Evolutionary conservation across 1,284 basidiomycete genomes (phyloP).

Genomic region (Termitomyces sp.): DNA sequence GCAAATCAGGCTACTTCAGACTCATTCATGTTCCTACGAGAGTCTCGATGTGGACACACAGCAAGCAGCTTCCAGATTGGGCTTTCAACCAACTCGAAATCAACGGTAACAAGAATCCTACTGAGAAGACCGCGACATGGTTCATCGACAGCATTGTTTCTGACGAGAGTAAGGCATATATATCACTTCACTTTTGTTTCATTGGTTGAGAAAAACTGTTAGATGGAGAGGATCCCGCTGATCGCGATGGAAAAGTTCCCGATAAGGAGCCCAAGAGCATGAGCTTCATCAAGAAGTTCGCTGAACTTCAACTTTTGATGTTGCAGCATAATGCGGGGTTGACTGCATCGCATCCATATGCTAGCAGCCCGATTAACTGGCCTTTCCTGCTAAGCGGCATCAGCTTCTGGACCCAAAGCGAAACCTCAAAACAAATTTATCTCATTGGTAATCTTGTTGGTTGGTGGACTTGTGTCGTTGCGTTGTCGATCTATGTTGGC

Average conservation of each 20-base stretch:
- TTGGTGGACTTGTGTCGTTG: conserved; percentile 92
- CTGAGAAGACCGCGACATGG: conserved; percentile 85
- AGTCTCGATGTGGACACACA: conserved; percentile 93
- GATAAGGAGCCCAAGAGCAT: conserved; percentile 73
- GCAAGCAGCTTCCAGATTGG: conserved; percentile 88
- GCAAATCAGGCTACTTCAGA: conserved; percentile 87
- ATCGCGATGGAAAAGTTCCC: conserved; percentile 44
- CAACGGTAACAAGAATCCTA: conserved; percentile 93
- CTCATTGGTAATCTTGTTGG: conserved; percentile 91
- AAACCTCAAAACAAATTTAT: conserved; percentile 89
- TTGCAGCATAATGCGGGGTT: conserved; percentile 96
- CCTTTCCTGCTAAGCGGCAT: conserved; percentile 95
- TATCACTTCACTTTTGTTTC: not conserved
- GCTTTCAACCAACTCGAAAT: conserved; percentile 96
- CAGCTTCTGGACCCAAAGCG: conserved; percentile 94
- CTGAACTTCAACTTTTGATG: conserved; percentile 93
- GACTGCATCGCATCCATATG: conserved; percentile 94
- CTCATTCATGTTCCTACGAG: conserved; percentile 86
- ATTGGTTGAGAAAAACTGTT: conserved; percentile 6
- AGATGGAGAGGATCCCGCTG: conserved; percentile 55
- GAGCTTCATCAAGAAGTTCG: conserved; percentile 94
- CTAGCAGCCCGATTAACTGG: conserved; percentile 93
- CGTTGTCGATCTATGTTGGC: conserved; percentile 84
- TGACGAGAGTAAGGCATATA: conserved; percentile 55
- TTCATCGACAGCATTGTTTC: conserved; percentile 79